Evolutionary conservation across 495 filamentous ascomycete genomes (phyloP), one percentile per base, ranked within the genome.

Genomic region (Xylaria intraflava): DNA sequence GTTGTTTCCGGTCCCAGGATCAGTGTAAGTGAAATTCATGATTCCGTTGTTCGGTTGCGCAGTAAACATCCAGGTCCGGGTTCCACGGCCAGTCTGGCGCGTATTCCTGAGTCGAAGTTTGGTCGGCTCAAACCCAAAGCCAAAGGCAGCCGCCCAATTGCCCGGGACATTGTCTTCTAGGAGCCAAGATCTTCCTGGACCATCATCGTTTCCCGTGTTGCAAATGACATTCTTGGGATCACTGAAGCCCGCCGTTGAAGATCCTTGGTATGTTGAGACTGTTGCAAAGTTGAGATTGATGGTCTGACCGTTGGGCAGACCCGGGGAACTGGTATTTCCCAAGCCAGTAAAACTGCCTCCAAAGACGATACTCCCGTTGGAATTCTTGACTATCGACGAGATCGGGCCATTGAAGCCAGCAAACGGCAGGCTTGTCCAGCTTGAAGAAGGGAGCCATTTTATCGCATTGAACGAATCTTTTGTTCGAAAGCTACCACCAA

Each of bases 391-490:
- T 52, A 99, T 96, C 30, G 89, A 86, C 46, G 78, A 83, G 41
- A 99, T 91, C 10, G 90, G 91, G 41, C 90, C 90, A 74, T 96
- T 96, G 69, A 99, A 92, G 24, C 93, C 94, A 43, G 83, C 79
- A 74, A 99, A 99, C 8, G 89, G 83, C 55, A 99, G 70, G 61
- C 89, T 87, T 45, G 81, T 83, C 91, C 89, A 99, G n/a, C 72
- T 78, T 26, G 80, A 76, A 10, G 77, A 76, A 17, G 79, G 80
- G 22, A 83, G 76, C 90, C 89, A 96, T 16, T 86, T 84, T 58
- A 93, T 84, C 14, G 90, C 93, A 70, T 99, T 96, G 14, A 87
- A 87, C 29, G 89, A 88, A 57, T 91, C 86, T 9, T 76, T 79
- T 36, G 83, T 83, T 14, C 76, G 82, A 64, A 97, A 96, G 55